Base-by-base conservation (phyloP, 805 yeast genomes). In the Starmerella scarabaei region DNA sequence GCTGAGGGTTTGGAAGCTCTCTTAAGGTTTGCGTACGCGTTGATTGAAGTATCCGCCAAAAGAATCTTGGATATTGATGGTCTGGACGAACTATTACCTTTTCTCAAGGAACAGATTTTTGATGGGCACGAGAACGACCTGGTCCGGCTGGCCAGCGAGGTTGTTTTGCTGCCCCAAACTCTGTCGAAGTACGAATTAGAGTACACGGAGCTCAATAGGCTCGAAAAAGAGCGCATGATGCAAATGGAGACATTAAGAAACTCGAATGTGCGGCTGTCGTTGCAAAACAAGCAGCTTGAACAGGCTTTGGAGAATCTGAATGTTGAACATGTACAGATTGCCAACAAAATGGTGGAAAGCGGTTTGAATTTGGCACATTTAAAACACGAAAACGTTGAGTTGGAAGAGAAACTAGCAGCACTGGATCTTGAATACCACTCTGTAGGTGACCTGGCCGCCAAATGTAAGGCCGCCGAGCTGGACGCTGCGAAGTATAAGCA, bases 1-100 rank as follows among this genome's bases (percentile, higher is more conserved):
- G 78, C 93, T 6, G 95, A 91, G 63, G 98, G 98, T 30, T 65
- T 79, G 33, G 97, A 86, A 61, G 75, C 93, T 3, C 66, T 88
- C 34, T 65, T 91, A 51, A 77, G 84, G 54, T 80, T 91, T 61
- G 86, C 93, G 0, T 67, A 85, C 9, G 84, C 83, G 34, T 65
- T 91, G 47, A 75, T 91, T 77, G 57, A 72, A 23, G 72, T 74
- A 51, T 84, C 83, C 55, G 73, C 79, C 39, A 63, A 63, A 2
- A 67, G 64, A 33, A 61, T 91, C 17, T 49, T 83, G 29, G 55
- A 64, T 2, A 66, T 85, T 40, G 71, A 71, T 36, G 49, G 50
- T 6, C 85, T 88, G 62, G 97, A 91, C 59, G 69, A 73, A 11
- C 66, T 88, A 38, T 55, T 91, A 44, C 77, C 75, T 7, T 88